These are phyloP conservation scores for Cercophora newfieldiana DNA, from an alignment of 495 filamentous ascomycete genomes.

Conservation along the genomic window DNA sequence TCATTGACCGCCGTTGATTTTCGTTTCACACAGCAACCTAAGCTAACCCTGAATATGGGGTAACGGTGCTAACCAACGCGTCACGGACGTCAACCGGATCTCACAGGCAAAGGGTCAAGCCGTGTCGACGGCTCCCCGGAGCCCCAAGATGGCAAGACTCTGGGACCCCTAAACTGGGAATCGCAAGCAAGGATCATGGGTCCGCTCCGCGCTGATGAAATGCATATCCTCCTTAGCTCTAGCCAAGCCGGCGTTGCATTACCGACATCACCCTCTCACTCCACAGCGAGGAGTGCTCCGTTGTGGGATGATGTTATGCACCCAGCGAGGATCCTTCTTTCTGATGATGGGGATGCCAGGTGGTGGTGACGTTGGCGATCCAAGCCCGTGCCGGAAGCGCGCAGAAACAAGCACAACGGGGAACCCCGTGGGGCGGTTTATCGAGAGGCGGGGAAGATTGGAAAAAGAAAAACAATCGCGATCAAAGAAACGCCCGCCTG, in stretches of 20 bases:
- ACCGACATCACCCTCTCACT: conserved; percentile 8
- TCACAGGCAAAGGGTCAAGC: not conserved
- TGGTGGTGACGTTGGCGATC: conserved; percentile 4
- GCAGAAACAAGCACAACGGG: conserved; percentile 6
- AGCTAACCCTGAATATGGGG: too few species aligned
- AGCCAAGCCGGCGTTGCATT: conserved; percentile 26
- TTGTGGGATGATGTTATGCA: conserved; percentile 12
- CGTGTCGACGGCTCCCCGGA: conserved; percentile 1
- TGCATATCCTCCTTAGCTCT: conserved; percentile 8
- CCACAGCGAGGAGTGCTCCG: conserved; percentile 5
- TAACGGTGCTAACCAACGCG: too few species aligned
- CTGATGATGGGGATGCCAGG: not conserved
- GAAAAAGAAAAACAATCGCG: conserved; percentile 17
- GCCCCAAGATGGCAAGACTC: conserved; percentile 15
- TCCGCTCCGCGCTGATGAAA: not conserved
- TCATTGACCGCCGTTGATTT: conserved; percentile 8
- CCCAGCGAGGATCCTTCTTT: not conserved
- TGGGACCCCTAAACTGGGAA: conserved; percentile 15
- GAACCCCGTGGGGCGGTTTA: conserved; percentile 14
- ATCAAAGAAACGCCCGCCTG: conserved; percentile 14
- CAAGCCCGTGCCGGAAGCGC: not conserved
- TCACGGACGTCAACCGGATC: conserved; percentile 13
- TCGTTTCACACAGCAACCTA: conserved; percentile 12
- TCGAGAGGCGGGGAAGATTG: not conserved
- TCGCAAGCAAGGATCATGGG: conserved; percentile 21